These are phyloP conservation scores for Cladosporium sp. DNA, from an alignment of 2,329 filamentous ascomycete genomes.

Conservation along the genomic window DNA sequence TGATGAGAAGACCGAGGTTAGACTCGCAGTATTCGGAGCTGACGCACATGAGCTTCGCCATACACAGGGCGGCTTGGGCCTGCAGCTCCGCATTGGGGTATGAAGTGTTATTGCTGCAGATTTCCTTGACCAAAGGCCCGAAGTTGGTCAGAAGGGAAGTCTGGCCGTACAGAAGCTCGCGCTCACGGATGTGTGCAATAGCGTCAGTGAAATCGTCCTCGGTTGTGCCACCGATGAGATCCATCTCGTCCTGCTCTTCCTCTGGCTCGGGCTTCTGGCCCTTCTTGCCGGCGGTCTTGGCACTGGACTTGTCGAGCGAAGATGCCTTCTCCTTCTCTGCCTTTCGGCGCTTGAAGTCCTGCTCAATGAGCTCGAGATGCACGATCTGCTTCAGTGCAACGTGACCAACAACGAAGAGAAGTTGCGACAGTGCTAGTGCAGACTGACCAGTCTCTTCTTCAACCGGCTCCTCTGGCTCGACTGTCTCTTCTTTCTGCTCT, in stretches of 20 bases:
- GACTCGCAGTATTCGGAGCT: slow-evolving; percentile 94
- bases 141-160: slow-evolving; percentile 86
- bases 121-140: slow-evolving; percentile 86
- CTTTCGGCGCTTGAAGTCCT: slow-evolving; percentile 96
- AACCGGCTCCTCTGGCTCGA: slow-evolving; percentile 23
- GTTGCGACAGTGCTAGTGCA: slow-evolving; percentile 77
- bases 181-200: slow-evolving; percentile 80
- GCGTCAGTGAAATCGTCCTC: slow-evolving; percentile 91
- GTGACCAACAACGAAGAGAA: slow-evolving; percentile 93
- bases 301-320: slow-evolving; percentile 39
- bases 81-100: slow-evolving; percentile 90
- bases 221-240: slow-evolving; percentile 93
- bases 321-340: slow-evolving; percentile 74
- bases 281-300: slow-evolving; percentile 43
- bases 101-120: slow-evolving; percentile 90
- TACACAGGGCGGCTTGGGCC: slow-evolving; percentile 86
- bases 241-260: slow-evolving; percentile 81
- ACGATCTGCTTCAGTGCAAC: slow-evolving; percentile 99
- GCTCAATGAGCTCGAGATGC: slow-evolving; percentile 93
- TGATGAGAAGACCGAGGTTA: slow-evolving; percentile 90
- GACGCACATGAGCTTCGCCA: slow-evolving; percentile 98
- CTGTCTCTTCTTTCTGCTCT: slow-evolving; percentile 23
- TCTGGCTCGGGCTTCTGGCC: slow-evolving; percentile 53
- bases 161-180: slow-evolving; percentile 78
- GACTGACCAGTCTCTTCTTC: slow-evolving; percentile 23